Base-by-base conservation (phyloP, 208 protist genomes). In the Porcisia hertigi region DNA sequence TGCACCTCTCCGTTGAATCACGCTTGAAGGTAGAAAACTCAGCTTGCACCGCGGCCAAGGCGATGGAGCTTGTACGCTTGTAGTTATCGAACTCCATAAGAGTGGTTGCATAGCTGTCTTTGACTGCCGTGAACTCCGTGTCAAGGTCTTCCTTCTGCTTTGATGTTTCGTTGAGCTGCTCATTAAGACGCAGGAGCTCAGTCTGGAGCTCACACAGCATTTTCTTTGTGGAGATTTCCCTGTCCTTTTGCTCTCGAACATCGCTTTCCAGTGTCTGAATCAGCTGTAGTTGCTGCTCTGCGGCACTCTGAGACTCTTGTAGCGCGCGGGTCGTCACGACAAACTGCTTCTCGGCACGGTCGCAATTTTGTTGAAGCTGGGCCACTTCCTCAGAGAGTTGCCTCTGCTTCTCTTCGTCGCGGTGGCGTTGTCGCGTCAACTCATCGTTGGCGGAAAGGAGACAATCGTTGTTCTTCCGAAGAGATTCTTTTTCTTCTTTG, bases 101-200 rank as follows among this genome's bases (percentile, higher is more conserved):
- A 47, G 89, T 39, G 36, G 79, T 78, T 4, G 87, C 88, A 57
- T 93, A 95, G 65, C 81, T 89, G 45, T 94, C 89, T 41, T 92
- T 89, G 23, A 93, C 66, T 16, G 83, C 75, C 2, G 25, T 72
- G 53, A 92, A 83, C 77, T 94, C 86, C 39, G 83, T 77, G 30
- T 88, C 71, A 5, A 89, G 49, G 30, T 86, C 85, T 39, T 91
- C 86, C 57, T 89, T 87, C 54, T 74, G 71, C 55, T 80, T 69
- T 2, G 36, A 36, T n/a, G 88, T 52, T 20, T 69, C 23, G 71
- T 66, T 45, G 16, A 79, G 47, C 54, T 83, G 78, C 34, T 85
- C 34, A 73, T 83, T 60, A 55, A 81, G 3, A 55, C 45, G 58
- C 4, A 74, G 69, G 0, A 71, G 16, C 30, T 86, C 75, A 6